A percentile compares a stretch with the other conserved stretches of the same genome.
phyloP scores from a whole-genome alignment of 192 early-diverging fungal genomes.

The Backusella mclennaniae region DNA sequence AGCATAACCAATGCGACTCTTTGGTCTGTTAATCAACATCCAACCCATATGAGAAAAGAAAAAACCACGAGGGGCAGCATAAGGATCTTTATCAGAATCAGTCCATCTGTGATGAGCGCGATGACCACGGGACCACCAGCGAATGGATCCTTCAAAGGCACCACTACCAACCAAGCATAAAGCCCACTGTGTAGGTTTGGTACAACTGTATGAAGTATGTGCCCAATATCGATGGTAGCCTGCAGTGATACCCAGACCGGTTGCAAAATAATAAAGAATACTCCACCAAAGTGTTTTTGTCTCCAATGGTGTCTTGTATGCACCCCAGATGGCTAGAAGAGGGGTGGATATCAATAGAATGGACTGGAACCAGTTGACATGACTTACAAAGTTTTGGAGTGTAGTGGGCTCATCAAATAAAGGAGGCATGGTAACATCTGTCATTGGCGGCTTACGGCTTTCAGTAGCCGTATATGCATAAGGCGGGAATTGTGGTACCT shows the following conservation, averaged over 20 bases:
- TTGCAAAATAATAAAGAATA: constrained; percentile 69
- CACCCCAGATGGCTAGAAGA: constrained; percentile 74
- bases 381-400: constrained; percentile 45
- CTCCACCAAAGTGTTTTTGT: constrained; percentile 71
- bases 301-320: constrained; percentile 62
- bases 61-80: constrained; percentile 73
- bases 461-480: constrained; percentile 14
- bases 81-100: constrained; percentile 81
- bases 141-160: constrained; percentile 77
- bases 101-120: constrained; percentile 81
- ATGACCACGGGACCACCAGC: constrained; percentile 85
- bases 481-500: background rate
- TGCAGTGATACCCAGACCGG: constrained; percentile 87
- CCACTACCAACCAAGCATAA: constrained; percentile 63
- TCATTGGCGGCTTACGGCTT: constrained; percentile 19
- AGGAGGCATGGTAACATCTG: constrained; percentile 10
- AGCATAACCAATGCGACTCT: constrained; percentile 67
- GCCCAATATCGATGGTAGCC: constrained; percentile 87
- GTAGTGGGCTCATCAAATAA: constrained; percentile 46
- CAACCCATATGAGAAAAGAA: constrained; percentile 83
- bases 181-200: constrained; percentile 57
- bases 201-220: constrained; percentile 73
- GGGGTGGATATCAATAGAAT: constrained; percentile 67
- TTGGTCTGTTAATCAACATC: constrained; percentile 81
- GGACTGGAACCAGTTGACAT: constrained; percentile 69